Base-by-base conservation (phyloP, 306 rosid species). In the Cotoneaster glaucophyllus region DNA sequence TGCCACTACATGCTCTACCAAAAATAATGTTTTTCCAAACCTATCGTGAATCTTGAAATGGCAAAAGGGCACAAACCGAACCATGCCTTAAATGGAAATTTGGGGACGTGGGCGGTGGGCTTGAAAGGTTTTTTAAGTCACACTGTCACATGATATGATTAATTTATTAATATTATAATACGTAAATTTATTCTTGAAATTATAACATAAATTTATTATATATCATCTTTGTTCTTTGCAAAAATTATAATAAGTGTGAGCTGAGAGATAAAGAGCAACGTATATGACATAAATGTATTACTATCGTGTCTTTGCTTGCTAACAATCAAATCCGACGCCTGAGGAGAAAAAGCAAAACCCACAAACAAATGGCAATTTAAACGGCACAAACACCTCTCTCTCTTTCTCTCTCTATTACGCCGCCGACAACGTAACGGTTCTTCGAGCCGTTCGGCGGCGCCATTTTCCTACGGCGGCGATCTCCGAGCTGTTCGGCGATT, bases 341-440 rank as follows among this genome's bases (percentile, higher is more conserved):
- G 66, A 65, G 34, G 37, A 6, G 65, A 8, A 70, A 59, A 56
- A 56, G 62, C 25, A 56, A 22, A 22, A 9, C 25, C 13, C 22
- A 48, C 74, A 6, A 32, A 29, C n/a, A 71, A 76, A 80, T 26
- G 25, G 41, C 13, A 69, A 74, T 87, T 86, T 80, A 84, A 88
- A 91, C 92, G 86, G 86, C 78, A 81, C 82, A 32, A 70, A 64
- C 45, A 61, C 78, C 11, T 26, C 41, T 37, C 73, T 15, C 56
- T 63, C 34, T 22, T 54, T 14, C 57, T 48, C 48, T 71, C 79
- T 14, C 63, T 48, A 48, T 69, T 77, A 43, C 64, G 61, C 56
- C 82, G 86, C 92, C 89, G 89, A 85, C 87, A 85, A 19, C 83
- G 84, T 64, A 83, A 86, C 93, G 78, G 83, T 69, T 79, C 87